Evolutionary conservation across 2,329 filamentous ascomycete genomes (phyloP), one percentile per base, ranked within the genome.

Genomic region (Fusarium foetens): DNA sequence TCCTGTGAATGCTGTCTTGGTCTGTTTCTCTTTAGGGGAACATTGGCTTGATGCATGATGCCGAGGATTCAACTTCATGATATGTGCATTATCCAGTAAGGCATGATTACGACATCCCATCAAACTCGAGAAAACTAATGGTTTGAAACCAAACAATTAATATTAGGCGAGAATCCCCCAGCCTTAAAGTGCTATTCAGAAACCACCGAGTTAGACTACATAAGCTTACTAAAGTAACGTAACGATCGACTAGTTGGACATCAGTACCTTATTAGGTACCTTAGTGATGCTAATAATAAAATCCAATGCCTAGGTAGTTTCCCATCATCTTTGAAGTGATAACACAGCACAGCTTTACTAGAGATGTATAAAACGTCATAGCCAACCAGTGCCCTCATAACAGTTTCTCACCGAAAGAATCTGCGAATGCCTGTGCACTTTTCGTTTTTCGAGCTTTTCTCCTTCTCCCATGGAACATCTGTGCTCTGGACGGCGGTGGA

Each of bases 351-450:
- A 49, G 16, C 43, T 62, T 38, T 58, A 51, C 42, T 43, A n/a
- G 41, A 64, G 49, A 31, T 42, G 36, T 69, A 58, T 69, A 27
- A 52, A 69, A 52, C 35, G 38, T 46, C 16, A 25, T 23, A 16
- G 21, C 27, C 27, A 25, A 23, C 27, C 43, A 49, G 36, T 27
- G 38, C 45, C 21, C 21, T 45, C 53, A 29, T n/a, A 36, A 21
- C 16, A 31, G 16, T 21, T 27, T 43, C 19, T 73, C n/a, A 86
- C 57, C 83, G 83, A 73, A 87, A 86, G 59, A 86, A 79, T 60
- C 79, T 84, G 43, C 84, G 83, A 59, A 85, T 79, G 13, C 84
- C 81, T 63, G 83, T 81, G 23, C 81, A 79, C 31, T 61, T 54
- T 54, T 58, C 58, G n/a, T 29, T 41, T 45, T 25, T 42, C 8